Base-by-base conservation (phyloP, 768 basidiomycete species). In the Rhodotorula paludigena region DNA sequence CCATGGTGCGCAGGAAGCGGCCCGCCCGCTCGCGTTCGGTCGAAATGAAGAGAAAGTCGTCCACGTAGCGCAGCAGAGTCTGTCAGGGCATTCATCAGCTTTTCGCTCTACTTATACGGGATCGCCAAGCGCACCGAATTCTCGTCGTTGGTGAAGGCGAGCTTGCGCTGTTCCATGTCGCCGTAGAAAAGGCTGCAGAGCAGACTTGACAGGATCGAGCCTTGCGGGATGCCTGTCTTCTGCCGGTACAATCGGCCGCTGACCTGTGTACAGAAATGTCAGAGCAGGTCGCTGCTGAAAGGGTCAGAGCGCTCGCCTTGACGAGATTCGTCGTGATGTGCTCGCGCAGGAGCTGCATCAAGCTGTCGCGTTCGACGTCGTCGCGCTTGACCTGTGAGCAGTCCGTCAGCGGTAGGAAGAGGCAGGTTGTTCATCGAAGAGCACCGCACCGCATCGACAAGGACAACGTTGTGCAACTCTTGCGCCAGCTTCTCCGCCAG, bases 181-280 rank as follows among this genome's bases (percentile, higher is more conserved):
- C 91, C 93, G 72, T 97, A 99, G 77, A 90, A 96, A 78, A 93
- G 89, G 2, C 72, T 75, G 77, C 96, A 99, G 2, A 99, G 80
- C n/a, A 98, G 76, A 0, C 89, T 84, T 12, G 92, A 96, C n/a
- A 98, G 80, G n/a, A 92, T 85, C 5, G 93, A 97, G 30, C 96
- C 96, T 78, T 99, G 96, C 1, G 96, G 94, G 32, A 99, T 99
- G 5, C 96, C 96, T 36, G 90, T 84, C n/a, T 83, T 84, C 78
- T 99, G 96, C 20, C 88, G 85, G 76, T 88, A 94, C 75, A 87
- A 90, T 48, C 83, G 78, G n/a, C 79, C 74, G 2, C 89, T 89
- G 59, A 96, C 92, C 91, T 94, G 71, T 5, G 33, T 3, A 48
- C 28, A 58, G 35, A 55, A 33, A 8, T 32, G 54, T 62, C 54